These are phyloP conservation scores for Fusarium chaquense DNA, from an alignment of 2,329 filamentous ascomycete species.

Conservation along the genomic window DNA sequence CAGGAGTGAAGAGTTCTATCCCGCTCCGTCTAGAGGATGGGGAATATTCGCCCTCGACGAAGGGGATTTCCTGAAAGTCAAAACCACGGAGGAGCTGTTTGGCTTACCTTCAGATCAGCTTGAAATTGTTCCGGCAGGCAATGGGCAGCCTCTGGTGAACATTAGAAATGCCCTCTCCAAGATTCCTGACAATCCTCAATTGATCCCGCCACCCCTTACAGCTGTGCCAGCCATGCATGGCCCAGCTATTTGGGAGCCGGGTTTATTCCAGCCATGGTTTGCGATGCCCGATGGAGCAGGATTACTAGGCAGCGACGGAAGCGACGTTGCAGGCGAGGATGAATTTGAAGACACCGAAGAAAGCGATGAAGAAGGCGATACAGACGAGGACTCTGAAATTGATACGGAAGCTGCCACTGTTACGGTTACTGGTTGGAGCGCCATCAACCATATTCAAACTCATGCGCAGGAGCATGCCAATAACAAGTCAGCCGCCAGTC, in stretches of 20 bases:
- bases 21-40: conserved; percentile 58
- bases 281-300: conserved; percentile 21
- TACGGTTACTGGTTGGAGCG: conserved; percentile 22
- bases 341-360: conserved; percentile 41
- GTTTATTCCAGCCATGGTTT: conserved; percentile 21
- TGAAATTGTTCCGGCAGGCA: conserved; percentile 33
- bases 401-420: conserved; percentile 22
- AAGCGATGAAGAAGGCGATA: conserved; percentile 35
- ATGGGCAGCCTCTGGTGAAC: conserved; percentile 45
- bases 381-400: conserved; percentile 27
- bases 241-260: conserved; percentile 22
- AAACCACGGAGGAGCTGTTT: conserved; percentile 51
- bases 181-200: conserved; percentile 51
- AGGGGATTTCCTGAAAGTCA: conserved; percentile 57
- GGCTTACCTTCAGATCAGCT: conserved; percentile 44
- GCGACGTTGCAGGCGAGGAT: conserved; percentile 29
- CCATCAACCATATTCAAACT: conserved; percentile 8
- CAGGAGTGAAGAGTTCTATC: conserved; percentile 50
- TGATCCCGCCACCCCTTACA: neutral
- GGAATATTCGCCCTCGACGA: conserved; percentile 61
- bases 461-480: neutral
- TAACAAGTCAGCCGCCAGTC: neutral
- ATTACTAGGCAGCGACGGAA: conserved; percentile 30
- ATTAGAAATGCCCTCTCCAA: conserved; percentile 43
- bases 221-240: conserved; percentile 10